Base-by-base conservation (phyloP, 805 yeast genomes). In the Maudiozyma saulgeensis region DNA sequence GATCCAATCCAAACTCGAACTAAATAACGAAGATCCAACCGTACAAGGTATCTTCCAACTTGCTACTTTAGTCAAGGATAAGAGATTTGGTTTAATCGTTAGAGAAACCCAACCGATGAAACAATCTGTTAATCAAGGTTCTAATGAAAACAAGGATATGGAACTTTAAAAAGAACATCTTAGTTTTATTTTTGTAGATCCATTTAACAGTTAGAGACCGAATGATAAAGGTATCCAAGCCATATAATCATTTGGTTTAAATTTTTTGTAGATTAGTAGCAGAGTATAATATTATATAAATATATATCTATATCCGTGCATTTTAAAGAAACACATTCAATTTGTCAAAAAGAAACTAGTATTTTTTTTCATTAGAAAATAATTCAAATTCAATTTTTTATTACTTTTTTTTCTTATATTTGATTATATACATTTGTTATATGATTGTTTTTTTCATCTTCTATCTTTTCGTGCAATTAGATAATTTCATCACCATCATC, bases 1-100 rank as follows among this genome's bases (percentile, higher is more conserved):
- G 93, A 84, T 86, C 42, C 96, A 90, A 64, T 87, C 96, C 26
- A 71, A 77, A 41, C 81, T 73, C 68, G 82, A 82, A 66, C 68
- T 91, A 49, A 66, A 74, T 31, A 79, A 78, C 43, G 69, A 71
- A 6, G 73, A 63, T 38, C 59, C 66, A 7, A 45, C 59, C n/a
- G 65, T 68, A 32, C 67, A 73, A 49, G 76, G 78, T 49, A 74
- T 81, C 42, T 63, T 72, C 53, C 77, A 79, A 52, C 72, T 86
- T 63, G 75, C 78, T 49, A 75, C 78, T 53, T 69, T 84, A 58
- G 70, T 78, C 26, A 80, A 81, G 64, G 91, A 84, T 62, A 72
- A 75, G 57, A 76, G 87, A 67, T 83, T 82, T 55, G 91, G 91
- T 66, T 68, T 84, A 51, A 73, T 71, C 53, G 69, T 84, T 48